Evolutionary conservation across 2,329 filamentous ascomycete species (phyloP).

Genomic region (Grosmannia clavigera): DNA sequence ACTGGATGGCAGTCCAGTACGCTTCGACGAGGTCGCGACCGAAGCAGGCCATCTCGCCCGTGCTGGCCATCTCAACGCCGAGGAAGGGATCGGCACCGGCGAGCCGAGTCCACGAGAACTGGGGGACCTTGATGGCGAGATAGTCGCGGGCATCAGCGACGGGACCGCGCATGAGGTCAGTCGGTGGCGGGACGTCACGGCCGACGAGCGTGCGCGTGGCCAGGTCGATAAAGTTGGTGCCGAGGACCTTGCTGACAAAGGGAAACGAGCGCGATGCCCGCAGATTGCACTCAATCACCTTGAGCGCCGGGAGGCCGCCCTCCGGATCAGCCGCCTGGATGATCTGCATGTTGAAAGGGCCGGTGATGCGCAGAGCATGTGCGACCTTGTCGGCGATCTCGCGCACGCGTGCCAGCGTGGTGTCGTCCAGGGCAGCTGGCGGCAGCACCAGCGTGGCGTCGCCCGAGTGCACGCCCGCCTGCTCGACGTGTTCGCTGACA

Average conservation of each 20-base stretch:
- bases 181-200: slow-evolving; percentile 60
- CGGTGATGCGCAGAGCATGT: slow-evolving; percentile 92
- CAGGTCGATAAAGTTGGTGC: slow-evolving; percentile 90
- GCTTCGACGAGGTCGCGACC: slow-evolving; percentile 91
- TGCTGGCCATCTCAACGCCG: slow-evolving; percentile 93
- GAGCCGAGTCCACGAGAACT: slow-evolving; percentile 98
- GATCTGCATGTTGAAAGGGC: slow-evolving; percentile 99
- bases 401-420: slow-evolving; percentile 77
- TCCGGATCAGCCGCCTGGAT: slow-evolving; percentile 94
- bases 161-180: slow-evolving; percentile 63
- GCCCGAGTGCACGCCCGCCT: slow-evolving; percentile 95
- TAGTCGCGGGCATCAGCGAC: slow-evolving; percentile 64
- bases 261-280: slow-evolving; percentile 93
- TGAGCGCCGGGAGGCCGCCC: slow-evolving; percentile 66
- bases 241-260: slow-evolving; percentile 98
- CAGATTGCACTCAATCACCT: slow-evolving; percentile 98
- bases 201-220: slow-evolving; percentile 87
- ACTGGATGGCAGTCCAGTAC: slow-evolving; percentile 94
- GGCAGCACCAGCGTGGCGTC: slow-evolving; percentile 92
- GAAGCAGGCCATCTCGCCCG: slow-evolving; percentile 98
- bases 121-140: slow-evolving; percentile 91
- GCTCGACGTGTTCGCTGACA: slow-evolving; percentile 90
- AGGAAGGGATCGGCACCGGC: slow-evolving; percentile 95
- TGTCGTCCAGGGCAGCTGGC: slow-evolving; percentile 64
- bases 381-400: slow-evolving; percentile 94